Base-by-base conservation (phyloP, 345 rosid species). In the Hirschfeldia incana region DNA sequence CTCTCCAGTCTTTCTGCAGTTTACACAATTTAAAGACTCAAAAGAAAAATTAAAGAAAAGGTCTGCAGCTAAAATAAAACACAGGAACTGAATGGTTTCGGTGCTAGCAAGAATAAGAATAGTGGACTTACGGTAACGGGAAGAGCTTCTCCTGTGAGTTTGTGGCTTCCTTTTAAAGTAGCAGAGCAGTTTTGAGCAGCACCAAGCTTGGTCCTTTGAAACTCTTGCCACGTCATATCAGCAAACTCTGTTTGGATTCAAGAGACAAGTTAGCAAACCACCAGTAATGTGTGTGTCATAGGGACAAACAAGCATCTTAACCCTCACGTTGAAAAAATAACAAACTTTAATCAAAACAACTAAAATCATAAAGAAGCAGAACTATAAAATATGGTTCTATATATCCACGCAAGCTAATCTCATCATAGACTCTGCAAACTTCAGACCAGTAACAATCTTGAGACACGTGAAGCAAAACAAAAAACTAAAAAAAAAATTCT, bases 111-210 rank as follows among this genome's bases (percentile, higher is more conserved):
- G 62, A 64, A 2, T 39, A 28, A n/a, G 26, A 36, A 39, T 64
- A 32, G 0, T 37, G 34, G 12, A 75, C 65, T 70, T 75, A 92
- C 98, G 67, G 78, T 76, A 71, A 85, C 85, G 0, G 99, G 98
- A 63, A 90, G 88, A 63, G 77, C 76, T 16, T 32, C 89, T 68
- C 82, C 75, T 2, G 92, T 88, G 71, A 95, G 88, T 83, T 82
- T 89, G 90, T 93, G 93, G 70, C 75, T 93, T 67, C 98, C 98
- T 76, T 85, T 88, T 28, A 72, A 29, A 13, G 99, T 93, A 53
- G 99, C 99, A 57, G 99, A 95, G 87, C 99, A 95, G 86, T 91
- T 93, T 58, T 95, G 99, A 39, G 99, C 91, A 82, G 96, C 98
- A 81, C 98, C 99, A 81, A 93, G 74, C 83, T 87, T 90, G 69